A percentile compares a stretch with the other conserved stretches of the same genome.
These are phyloP conservation scores for Insectozyma bohioensis DNA, from an alignment of 1,139 yeast species.

Conservation along the genomic window DNA sequence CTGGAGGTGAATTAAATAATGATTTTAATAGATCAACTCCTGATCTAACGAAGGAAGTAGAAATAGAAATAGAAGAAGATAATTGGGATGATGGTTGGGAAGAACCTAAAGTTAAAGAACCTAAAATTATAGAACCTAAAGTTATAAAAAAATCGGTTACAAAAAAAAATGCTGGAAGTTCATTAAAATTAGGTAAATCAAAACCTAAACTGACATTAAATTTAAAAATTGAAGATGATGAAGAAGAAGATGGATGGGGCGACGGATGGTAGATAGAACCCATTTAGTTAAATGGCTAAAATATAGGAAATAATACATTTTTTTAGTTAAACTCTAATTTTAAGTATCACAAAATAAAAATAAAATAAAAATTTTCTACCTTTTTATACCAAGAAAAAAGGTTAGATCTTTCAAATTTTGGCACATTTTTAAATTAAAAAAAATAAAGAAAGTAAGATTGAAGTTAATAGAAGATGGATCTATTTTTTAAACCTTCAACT, in stretches of 20 bases:
- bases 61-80: slow-evolving; percentile 42
- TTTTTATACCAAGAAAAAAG: too few relatives aligned
- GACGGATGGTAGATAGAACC: slow-evolving; percentile 24
- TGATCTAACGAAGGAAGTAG: slow-evolving; percentile 29
- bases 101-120: slow-evolving; percentile 12
- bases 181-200: slow-evolving; percentile 29
- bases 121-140: slow-evolving; percentile 13
- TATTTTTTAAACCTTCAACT: too few relatives aligned
- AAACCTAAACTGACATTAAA: slow-evolving; percentile 32
- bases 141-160: too few relatives aligned
- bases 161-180: slow-evolving; percentile 10
- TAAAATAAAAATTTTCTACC: too few relatives aligned
- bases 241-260: slow-evolving; percentile 50
- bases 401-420: too few relatives aligned
- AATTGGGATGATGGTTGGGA: slow-evolving; percentile 51
- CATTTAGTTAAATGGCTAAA: too few relatives aligned
- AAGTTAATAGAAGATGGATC: too few relatives aligned
- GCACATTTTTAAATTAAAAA: too few relatives aligned
- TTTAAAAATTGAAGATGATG: slow-evolving; percentile 47
- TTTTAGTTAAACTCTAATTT: too few relatives aligned
- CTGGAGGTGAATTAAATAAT: slow-evolving; percentile 33
- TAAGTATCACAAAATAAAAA: too few relatives aligned
- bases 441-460: too few relatives aligned
- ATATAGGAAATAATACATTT: too few relatives aligned
- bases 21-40: slow-evolving; percentile 44